phyloP scores from a whole-genome alignment of 2,329 filamentous ascomycete genomes.

The Colletotrichum zoysiae region DNA sequence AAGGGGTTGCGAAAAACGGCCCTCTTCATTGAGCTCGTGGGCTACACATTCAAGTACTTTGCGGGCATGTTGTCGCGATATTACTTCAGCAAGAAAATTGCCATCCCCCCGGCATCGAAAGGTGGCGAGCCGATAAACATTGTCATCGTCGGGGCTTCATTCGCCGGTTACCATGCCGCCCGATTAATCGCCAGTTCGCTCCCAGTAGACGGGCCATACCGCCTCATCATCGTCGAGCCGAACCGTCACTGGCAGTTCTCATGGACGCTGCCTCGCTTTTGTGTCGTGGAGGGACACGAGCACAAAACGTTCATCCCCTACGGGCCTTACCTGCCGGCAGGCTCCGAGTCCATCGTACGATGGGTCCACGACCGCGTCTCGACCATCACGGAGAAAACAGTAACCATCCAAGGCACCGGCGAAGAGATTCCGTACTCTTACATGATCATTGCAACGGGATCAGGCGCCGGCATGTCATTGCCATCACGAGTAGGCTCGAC shows the following conservation, averaged over 20 bases:
- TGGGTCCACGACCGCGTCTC: conserved; percentile 60
- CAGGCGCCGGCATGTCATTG: conserved; percentile 56
- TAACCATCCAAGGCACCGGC: conserved; percentile 57
- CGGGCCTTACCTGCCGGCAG: conserved; percentile 53
- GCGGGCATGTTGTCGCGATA: conserved; percentile 37
- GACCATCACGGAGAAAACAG: conserved; percentile 51
- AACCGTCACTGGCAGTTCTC: conserved; percentile 73
- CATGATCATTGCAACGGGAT: conserved; percentile 70
- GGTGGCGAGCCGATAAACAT: conserved; percentile 56
- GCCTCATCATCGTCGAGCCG: conserved; percentile 69
- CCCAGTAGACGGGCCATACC: conserved; percentile 60
- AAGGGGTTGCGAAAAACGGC: conserved; percentile 49
- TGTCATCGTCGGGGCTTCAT: conserved; percentile 69
- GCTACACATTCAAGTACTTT: conserved; percentile 44
- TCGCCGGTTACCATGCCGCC: conserved; percentile 65
- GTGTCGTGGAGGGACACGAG: conserved; percentile 67
- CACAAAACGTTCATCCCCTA: conserved; percentile 73
- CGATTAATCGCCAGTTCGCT: conserved; percentile 62
- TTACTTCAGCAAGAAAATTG: conserved; percentile 36
- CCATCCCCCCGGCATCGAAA: conserved; percentile 34
- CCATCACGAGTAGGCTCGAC: conserved; percentile 62
- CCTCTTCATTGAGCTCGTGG: conserved; percentile 49
- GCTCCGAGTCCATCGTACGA: conserved; percentile 50
- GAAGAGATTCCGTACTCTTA: conserved; percentile 65
- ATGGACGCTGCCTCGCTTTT: conserved; percentile 71